phyloP scores from a whole-genome alignment of 768 basidiomycete species.

The Sarcomyxa edulis region DNA sequence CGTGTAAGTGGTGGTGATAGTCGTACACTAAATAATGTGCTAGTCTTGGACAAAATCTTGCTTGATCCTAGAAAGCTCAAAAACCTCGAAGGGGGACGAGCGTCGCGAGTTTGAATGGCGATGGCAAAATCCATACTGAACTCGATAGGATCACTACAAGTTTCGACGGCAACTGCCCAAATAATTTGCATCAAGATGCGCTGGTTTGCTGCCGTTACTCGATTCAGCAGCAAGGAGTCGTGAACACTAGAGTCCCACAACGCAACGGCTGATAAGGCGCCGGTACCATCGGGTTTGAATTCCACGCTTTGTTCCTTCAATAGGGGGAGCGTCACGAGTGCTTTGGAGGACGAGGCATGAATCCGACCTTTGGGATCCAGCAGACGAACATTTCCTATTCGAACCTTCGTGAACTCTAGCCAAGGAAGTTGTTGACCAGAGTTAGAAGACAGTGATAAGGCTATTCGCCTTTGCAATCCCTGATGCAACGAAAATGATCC shows the following conservation, averaged over 20 bases:
- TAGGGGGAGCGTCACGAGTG: slow-evolving; percentile 68
- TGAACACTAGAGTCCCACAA: slow-evolving; percentile 95
- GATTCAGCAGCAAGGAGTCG: slow-evolving; percentile 79
- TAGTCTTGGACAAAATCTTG: slow-evolving; percentile 73
- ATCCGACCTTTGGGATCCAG: slow-evolving; percentile 79
- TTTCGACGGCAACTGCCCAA: slow-evolving; percentile 79
- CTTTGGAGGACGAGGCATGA: slow-evolving; percentile 72
- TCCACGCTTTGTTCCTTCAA: slow-evolving; percentile 67
- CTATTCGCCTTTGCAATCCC: slow-evolving; percentile 83
- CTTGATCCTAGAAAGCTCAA: slow-evolving; percentile 71
- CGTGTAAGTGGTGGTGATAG: slow-evolving; percentile 82
- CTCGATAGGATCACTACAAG: slow-evolving; percentile 78
- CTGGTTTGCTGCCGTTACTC: slow-evolving; percentile 73
- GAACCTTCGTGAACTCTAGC: slow-evolving; percentile 71
- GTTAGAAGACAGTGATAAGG: slow-evolving; percentile 74
- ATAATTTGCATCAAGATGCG: slow-evolving; percentile 74
- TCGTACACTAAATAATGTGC: slow-evolving; percentile 77
- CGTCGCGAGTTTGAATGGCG: slow-evolving; percentile 78
- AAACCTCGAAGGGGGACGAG: slow-evolving; percentile 76
- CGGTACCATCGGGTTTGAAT: slow-evolving; percentile 83
- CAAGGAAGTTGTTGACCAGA: slow-evolving; percentile 90
- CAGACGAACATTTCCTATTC: slow-evolving; percentile 78
- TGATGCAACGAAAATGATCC: slow-evolving; percentile 89
- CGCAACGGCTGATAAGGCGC: slow-evolving; percentile 59
- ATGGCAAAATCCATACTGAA: slow-evolving; percentile 87